Evolutionary conservation across 2,329 filamentous ascomycete species (phyloP), one percentile per base, ranked within the genome.

Genomic region (Pseudocercospora macadamiae): DNA sequence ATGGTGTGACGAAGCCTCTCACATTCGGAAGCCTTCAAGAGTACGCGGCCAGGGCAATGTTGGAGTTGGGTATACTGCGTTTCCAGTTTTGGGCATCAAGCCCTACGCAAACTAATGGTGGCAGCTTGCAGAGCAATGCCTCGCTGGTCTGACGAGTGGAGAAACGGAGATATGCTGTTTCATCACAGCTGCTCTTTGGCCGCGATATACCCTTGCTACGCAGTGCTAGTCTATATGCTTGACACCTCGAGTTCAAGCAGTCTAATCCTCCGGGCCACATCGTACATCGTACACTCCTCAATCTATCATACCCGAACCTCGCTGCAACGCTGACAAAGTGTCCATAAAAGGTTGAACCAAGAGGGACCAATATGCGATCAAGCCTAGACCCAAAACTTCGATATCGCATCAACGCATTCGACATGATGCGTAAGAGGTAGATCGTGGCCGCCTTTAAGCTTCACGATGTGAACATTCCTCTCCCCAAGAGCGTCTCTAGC

Each of bases 361-460:
- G n/a, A n/a, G n/a, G n/a, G n/a, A n/a, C n/a, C n/a, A 23, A 2
- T 21, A 26, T 1, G 26, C 26, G 19, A 47, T 6, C 9, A 47
- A 18, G n/a, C n/a, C n/a, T n/a, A 18, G 23, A 63, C 55, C 76
- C 77, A 79, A 67, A 78, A 76, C 14, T 75, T 74, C 51, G 72
- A 67, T 36, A 86, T 79, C n/a, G 75, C 73, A n/a, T 78, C 72
- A 1, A 84, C 85, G 56, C 90, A 80, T 55, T 86, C 82, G 8
- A 78, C 75, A 2, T 83, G 84, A 56, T 81, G 81, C 10, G 83
- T 83, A 63, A 90, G 85, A 1, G 86, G 86, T 60, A 91, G 77
- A 68, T 91, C 89, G 70, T 92, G 89, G 0, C 88, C 89, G 3
- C 83, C 87, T 21, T 84, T 79, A 14, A 90, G 68, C 21, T 83